Percentiles rank a stretch among this genome's conserved stretches.
Evolutionary conservation across 768 basidiomycete genomes (phyloP).

Genomic region (Tylopilus felleus): DNA sequence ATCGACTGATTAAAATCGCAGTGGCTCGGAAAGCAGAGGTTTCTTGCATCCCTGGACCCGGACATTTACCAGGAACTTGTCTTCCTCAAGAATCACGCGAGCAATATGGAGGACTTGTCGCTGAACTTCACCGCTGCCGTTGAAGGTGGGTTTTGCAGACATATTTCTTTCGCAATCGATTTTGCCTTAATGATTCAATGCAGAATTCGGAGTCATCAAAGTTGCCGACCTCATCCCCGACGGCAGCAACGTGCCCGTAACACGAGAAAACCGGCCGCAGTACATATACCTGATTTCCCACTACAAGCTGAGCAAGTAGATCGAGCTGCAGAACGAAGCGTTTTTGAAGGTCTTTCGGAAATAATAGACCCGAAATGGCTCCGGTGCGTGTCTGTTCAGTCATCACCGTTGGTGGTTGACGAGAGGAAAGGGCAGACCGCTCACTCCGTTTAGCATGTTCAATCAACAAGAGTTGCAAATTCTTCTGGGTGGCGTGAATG

Average conservation of each 20-base stretch:
- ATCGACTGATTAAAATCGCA: slow-evolving; percentile 25
- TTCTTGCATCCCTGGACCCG: slow-evolving; percentile 84
- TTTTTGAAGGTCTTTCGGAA: slow-evolving; percentile 89
- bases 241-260: slow-evolving; percentile 81
- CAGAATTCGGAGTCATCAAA: slow-evolving; percentile 80
- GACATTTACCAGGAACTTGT: slow-evolving; percentile 91
- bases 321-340: slow-evolving; percentile 75
- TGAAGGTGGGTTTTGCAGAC: slow-evolving; percentile 56
- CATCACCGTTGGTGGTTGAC: not conserved
- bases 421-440: slow-evolving; percentile 12
- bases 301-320: slow-evolving; percentile 86
- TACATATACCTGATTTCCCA: slow-evolving; percentile 90
- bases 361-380: slow-evolving; percentile 93
- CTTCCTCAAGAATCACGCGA: slow-evolving; percentile 88
- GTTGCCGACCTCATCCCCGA: slow-evolving; percentile 76
- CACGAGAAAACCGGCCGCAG: slow-evolving; percentile 81
- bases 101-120: slow-evolving; percentile 82
- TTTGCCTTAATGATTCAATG: not conserved
- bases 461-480: slow-evolving; percentile 95
- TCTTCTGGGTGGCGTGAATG: slow-evolving; percentile 83
- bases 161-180: not conserved
- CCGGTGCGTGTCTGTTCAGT: slow-evolving; percentile 49
- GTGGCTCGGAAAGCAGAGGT: slow-evolving; percentile 93
- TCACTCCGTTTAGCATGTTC: slow-evolving; percentile 68
- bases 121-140: slow-evolving; percentile 86